Evolutionary conservation across 2,329 filamentous ascomycete species (phyloP), one percentile per base, ranked within the genome.

Genomic region (Colletotrichum sp.): DNA sequence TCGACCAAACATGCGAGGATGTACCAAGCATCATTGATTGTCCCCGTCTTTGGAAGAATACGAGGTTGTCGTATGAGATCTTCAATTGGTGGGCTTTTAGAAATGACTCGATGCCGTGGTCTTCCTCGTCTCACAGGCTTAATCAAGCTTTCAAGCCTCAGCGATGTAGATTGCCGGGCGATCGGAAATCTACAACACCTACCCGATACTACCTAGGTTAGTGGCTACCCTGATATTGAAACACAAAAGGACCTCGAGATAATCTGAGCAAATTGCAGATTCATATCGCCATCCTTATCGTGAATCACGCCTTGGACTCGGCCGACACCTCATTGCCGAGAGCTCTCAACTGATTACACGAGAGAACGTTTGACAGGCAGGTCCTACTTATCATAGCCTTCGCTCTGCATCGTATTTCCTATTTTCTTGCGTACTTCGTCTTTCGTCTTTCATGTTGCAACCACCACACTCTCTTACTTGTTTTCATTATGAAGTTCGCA

Each of bases 171-270:
- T 70, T 70, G 22, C 58, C 66, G 58, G 58, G 13, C 43, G 60
- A 70, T 70, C 66, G 66, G 71, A 48, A 28, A 65, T 36, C 34
- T 43, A 60, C 43, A 65, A n/a, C 66, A 70, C 71, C 66, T 70
- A 70, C 66, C 71, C 43, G 22, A 74, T 74, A 16, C 27, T 58
- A 74, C 71, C 71, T 74, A 74, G 71, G 36, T 30, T 12, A 22
- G 32, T 74, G 66, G 58, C 60, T 58, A 67, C 52, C 32, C 32
- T 16, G 8, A 58, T 25, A 65, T 27, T 34, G 60, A 48, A 34
- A 56, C 28, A 28, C 39, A 60, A 48, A 69, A 61, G 52, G 16
- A 9, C 7, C 39, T 16, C 43, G 32, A 27, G 18, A 32, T 48
- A 22, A 58, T 34, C 27, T 34, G 56, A 52, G 27, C 10, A 32